Evolutionary conservation across 306 rosid genomes (phyloP).

Genomic region (Phaseolus lunatus): DNA sequence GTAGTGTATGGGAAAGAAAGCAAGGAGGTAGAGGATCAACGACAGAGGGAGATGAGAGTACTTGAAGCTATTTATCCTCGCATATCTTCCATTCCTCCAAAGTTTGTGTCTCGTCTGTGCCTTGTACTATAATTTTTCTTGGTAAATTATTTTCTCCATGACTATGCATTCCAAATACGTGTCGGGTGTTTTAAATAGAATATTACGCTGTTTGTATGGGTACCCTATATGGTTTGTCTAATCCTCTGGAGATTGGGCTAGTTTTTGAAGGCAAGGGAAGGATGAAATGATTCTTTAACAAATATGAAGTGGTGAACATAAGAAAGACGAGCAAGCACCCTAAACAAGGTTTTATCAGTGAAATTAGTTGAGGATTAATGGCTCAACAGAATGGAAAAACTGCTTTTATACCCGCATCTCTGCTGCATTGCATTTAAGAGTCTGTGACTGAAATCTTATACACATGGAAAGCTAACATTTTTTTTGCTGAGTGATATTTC

Average conservation of each 20-base stretch:
- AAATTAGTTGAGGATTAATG: slow-evolving; percentile 15
- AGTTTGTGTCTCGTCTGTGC: slow-evolving; percentile 61
- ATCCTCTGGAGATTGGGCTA: slow-evolving; percentile 6
- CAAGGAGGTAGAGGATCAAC: slow-evolving; percentile 66
- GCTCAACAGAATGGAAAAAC: slow-evolving; percentile 12
- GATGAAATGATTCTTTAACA: background rate
- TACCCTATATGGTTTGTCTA: background rate
- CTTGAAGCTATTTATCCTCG: slow-evolving; percentile 95
- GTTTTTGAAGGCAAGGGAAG: slow-evolving; percentile 23
- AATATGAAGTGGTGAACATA: background rate
- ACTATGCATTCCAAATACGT: too few relatives aligned
- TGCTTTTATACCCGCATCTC: background rate
- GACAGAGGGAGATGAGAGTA: slow-evolving; percentile 86
- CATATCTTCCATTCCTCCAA: slow-evolving; percentile 82
- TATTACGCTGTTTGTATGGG: background rate
- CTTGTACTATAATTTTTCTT: slow-evolving; percentile 24
- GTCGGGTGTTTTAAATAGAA: too few relatives aligned
- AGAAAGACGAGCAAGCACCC: background rate
- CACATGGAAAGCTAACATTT: too few relatives aligned
- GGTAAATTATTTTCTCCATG: too few relatives aligned
- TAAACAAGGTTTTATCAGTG: slow-evolving; percentile 16
- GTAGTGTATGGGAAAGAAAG: slow-evolving; percentile 95
- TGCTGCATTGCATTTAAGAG: background rate
- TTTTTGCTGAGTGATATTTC: background rate
- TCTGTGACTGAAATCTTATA: too few relatives aligned